phyloP scores from a whole-genome alignment of 129 eudicot genomes.

The Helianthus tuberosus region DNA sequence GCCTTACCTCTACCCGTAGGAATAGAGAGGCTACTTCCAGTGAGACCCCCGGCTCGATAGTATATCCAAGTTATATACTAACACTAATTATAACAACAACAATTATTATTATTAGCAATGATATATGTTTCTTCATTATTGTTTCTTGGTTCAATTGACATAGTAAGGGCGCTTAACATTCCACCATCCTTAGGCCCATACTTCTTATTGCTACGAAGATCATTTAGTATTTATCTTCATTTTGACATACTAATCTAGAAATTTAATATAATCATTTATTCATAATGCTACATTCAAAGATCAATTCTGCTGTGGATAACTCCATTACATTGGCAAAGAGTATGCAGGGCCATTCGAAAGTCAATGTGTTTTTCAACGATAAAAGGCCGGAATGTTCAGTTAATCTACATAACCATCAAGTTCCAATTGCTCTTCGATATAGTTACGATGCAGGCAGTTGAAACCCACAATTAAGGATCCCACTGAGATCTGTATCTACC shows the following conservation, averaged over 20 bases:
- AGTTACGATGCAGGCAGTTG: background rate
- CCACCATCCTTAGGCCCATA: background rate
- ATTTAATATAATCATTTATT: background rate
- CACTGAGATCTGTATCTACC: slow-evolving; percentile 8
- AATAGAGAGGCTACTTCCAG: too few species aligned
- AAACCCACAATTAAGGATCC: slow-evolving; percentile 10
- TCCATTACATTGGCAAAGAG: background rate
- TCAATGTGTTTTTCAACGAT: background rate
- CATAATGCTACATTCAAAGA: background rate
- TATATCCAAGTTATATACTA: slow-evolving; percentile 6
- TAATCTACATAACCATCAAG: slow-evolving; percentile 9
- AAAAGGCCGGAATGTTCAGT: background rate
- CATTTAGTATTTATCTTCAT: background rate
- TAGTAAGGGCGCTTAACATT: background rate
- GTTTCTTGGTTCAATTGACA: background rate
- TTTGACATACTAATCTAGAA: background rate
- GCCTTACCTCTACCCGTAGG: too few species aligned
- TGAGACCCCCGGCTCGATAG: too few species aligned
- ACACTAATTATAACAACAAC: background rate
- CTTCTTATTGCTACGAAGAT: background rate
- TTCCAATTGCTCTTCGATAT: background rate
- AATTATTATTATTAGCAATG: background rate
- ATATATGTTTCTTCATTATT: slow-evolving; percentile 2
- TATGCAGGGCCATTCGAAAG: background rate
- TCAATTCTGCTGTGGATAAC: background rate